Base-by-base conservation (phyloP, 805 yeast genomes). In the Teunomyces pallodes region DNA sequence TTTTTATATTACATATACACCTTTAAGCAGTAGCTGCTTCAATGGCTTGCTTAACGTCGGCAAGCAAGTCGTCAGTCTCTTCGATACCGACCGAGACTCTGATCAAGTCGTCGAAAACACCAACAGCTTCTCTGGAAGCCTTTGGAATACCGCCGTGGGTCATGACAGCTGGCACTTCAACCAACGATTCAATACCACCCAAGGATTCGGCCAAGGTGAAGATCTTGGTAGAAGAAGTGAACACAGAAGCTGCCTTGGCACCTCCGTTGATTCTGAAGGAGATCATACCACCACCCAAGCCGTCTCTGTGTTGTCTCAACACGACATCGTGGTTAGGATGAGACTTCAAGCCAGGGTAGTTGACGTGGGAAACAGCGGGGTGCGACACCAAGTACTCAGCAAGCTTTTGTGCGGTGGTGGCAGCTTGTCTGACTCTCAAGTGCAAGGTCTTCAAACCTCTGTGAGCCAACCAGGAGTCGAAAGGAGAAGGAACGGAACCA, bases 381-480 rank as follows among this genome's bases (percentile, higher is more conserved):
- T 77, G 77, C 12, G 64, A 46, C 38, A 64, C 64, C 64, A 89
- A 77, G 65, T 67, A 81, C 69, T 85, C 79, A 45, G 96, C 88
- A 56, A 89, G 82, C 58, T 77, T 76, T 56, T 71, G 78, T 27
- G 96, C 96, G 46, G 79, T 77, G 46, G 60, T 57, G 38, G 89
- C 70, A 36, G 94, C 85, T 59, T 84, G 87, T 61, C 81, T 78
- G 35, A 82, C 86, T 67, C 96, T 81, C 69, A 89, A 75, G 62
- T 87, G 94, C 62, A 88, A 76, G 36, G 96, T 89, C 78, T 87
- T 89, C 63, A 89, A 77, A 63, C 96, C 96, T 67, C 96, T 80
- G 77, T 88, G 96, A 47, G 95, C 91, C 67, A 88, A 83, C 96
- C 96, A 89, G 36, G 90, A 80, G 72, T 90, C 96, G 66, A 89